Base-by-base conservation (phyloP, 2,329 filamentous ascomycete species). In the Colletotrichum liriopes region DNA sequence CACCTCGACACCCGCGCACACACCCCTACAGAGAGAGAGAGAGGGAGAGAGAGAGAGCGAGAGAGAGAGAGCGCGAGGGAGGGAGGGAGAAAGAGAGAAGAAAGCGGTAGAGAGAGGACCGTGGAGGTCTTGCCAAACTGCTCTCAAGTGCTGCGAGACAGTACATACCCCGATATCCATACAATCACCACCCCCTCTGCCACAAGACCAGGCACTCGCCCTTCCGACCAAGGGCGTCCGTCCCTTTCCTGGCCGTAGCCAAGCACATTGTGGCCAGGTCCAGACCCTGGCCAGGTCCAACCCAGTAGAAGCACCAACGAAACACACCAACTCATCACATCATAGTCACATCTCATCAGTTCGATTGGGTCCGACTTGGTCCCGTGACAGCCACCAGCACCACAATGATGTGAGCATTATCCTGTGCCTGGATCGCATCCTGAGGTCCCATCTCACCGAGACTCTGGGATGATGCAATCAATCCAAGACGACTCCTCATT, bases 331-430 rank as follows among this genome's bases (percentile, higher is more conserved):
- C 45, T 65, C 59, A 54, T 62, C 54, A 39, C 59, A 54, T 62
- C 54, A 45, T 52, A 23, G n/a, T 64, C 59, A 60, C 65, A 60
- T 72, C 65, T 71, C 58, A 63, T 37, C n/a, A 23, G 35, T 23
- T 20, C 52, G 51, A 68, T 59, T 37, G 26, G 18, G 51, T 71
- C 52, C 64, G 52, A 20, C 43, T 37, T 52, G 39, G 59, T 59
- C 65, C 65, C 51, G 37, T 72, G 69, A 72, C 58, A 59, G n/a
- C 59, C 41, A 64, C 26, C 65, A n/a, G 39, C 65, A 18, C 54
- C 14, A 11, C 45, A 37, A 69, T 47, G 29, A 63, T 51, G 65
- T 52, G 69, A 69, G 65, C 43, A 51, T 35, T 16, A 6, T 14
- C 58, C 18, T 54, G 58, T 59, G 51, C 65, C 69, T 72, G 65